A percentile compares a stretch with the other conserved stretches of the same genome.
These are phyloP conservation scores for Selaginella moellendorffii DNA, from an alignment of 75 land plant genomes.

Conservation along the genomic window DNA sequence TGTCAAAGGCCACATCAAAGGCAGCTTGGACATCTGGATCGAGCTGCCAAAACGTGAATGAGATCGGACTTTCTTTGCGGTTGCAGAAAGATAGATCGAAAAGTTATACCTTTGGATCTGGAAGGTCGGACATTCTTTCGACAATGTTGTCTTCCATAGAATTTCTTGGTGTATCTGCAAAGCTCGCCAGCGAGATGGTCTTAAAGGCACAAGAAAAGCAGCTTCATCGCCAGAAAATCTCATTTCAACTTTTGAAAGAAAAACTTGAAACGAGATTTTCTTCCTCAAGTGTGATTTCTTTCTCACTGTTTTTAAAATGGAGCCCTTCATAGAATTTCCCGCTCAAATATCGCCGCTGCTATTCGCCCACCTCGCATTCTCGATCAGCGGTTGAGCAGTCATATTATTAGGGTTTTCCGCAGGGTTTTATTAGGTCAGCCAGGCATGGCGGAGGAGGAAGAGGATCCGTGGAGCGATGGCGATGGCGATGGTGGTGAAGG, in stretches of 20 bases:
- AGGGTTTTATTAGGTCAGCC: not conserved
- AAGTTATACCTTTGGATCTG: constrained; percentile 96
- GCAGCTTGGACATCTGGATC: constrained; percentile 67
- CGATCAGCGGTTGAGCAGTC: no score
- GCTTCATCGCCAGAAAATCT: constrained; percentile 76
- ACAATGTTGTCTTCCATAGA: constrained; percentile 71
- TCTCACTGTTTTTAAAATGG: constrained; percentile 54
- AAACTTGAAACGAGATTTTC: not conserved
- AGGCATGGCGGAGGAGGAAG: not conserved
- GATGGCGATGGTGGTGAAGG: not conserved
- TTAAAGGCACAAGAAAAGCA: not conserved
- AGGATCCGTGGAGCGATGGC: no score
- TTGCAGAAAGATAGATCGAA: no score
- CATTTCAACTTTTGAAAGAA: constrained; percentile 63
- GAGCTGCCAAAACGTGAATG: constrained; percentile 44
- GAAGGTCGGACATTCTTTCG: constrained; percentile 58
- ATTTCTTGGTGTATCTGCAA: constrained; percentile 58
- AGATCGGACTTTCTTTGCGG: no score
- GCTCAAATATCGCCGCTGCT: no score
- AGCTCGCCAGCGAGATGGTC: no score
- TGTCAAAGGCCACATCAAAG: constrained; percentile 90
- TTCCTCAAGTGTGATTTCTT: not conserved
- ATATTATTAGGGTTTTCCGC: no score
- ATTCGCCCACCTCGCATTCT: no score
- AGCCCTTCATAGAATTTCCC: no score